These are phyloP conservation scores for Termitomyces sp. DNA, from an alignment of 768 basidiomycete species.

Conservation along the genomic window DNA sequence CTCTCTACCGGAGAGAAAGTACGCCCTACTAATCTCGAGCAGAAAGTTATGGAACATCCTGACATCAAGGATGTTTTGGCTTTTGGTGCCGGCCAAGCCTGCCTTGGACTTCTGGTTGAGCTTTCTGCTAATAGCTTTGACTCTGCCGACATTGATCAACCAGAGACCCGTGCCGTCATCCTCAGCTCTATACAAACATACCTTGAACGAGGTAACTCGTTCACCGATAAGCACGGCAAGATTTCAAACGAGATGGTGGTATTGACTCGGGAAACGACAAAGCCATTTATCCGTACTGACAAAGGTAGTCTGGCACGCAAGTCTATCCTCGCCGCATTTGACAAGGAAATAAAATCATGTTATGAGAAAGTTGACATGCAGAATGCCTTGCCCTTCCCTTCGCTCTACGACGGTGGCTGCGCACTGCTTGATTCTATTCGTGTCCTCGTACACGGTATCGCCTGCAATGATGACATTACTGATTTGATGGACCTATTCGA, in stretches of 20 bases:
- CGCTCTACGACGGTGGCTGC: constrained; percentile 18
- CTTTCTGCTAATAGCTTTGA: constrained; percentile 18
- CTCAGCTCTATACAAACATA: constrained; percentile 25
- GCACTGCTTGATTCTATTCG: constrained; percentile 21
- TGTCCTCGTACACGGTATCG: constrained; percentile 21
- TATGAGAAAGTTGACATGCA: constrained; percentile 27
- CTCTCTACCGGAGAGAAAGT: constrained; percentile 43
- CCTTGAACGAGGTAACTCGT: constrained; percentile 31
- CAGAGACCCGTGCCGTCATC: constrained; percentile 17
- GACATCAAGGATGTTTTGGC: constrained; percentile 33
- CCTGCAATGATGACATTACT: constrained; percentile 20
- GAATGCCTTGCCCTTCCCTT: constrained; percentile 23
- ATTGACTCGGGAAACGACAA: constrained; percentile 27
- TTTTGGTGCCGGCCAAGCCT: constrained; percentile 32
- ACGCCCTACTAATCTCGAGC: constrained; percentile 30
- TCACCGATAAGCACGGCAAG: constrained; percentile 35
- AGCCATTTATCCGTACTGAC: constrained; percentile 32
- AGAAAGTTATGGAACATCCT: constrained; percentile 31
- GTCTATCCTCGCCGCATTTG: constrained; percentile 28
- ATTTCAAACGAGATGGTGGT: constrained; percentile 36
- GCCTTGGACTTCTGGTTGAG: constrained; percentile 36
- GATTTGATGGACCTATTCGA: constrained; percentile 34
- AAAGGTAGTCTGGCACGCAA: constrained; percentile 36
- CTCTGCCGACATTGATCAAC: constrained; percentile 14
- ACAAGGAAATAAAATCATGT: constrained; percentile 29